Base-by-base conservation (phyloP, 2,329 filamentous ascomycete species). In the Zymoseptoria ardabiliae region DNA sequence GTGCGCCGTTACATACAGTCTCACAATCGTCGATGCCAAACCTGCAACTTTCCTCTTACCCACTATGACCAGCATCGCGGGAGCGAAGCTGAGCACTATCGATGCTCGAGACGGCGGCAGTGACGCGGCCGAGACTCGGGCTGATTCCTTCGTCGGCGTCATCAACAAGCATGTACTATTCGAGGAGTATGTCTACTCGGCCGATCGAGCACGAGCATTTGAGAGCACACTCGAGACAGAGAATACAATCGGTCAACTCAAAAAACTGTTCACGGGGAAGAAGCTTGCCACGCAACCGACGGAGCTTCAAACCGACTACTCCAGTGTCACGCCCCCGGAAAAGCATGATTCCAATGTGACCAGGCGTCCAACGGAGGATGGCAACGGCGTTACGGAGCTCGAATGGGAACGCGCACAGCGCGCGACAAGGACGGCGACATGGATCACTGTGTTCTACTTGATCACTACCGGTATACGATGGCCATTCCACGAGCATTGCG, bases 401-500 rank as follows among this genome's bases (percentile, higher is more conserved):
- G 74, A 75, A 56, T 76, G 71, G 72, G 58, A 67, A 20, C 62
- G 70, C 50, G 72, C 74, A 28, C 67, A 70, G 7, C 62, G 72
- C 35, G 71, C 73, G 28, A 60, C 70, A 22, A 66, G 73, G 11
- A 75, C 73, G 21, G 73, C 73, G 7, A 72, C 69, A 1, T 74
- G 71, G 69, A 68, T 69, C 54, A 66, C 71, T 9, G 61, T 73
- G 53, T 79, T 80, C 67, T 81, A 76, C 63, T 66, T 78, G 45
- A 77, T 78, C 58, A 78, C 76, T 17, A 78, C 76, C 2, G 35
- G 17, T 45, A 45, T n/a, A 5, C 35, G 25, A 28, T 28, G 25
- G 25, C 6, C 25, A 9, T 9, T 4, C 9, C 25, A 3, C 25
- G 8, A 28, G 25, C 25, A 28, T 28, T 28, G 25, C 7, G 25